Base-by-base conservation (phyloP, 306 rosid species). In the Prunus mongolica region DNA sequence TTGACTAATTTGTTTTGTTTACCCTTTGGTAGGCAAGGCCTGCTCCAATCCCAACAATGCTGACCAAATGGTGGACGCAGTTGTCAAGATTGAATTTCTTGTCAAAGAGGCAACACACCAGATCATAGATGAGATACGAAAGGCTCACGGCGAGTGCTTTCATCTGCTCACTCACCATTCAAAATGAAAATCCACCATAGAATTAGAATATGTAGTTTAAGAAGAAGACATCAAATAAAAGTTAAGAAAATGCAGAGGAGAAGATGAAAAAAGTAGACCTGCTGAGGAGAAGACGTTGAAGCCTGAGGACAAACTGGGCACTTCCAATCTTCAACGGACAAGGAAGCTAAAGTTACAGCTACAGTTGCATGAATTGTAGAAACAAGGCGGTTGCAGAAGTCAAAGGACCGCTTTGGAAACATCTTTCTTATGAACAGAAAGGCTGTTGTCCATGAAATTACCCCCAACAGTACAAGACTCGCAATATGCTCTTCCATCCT, bases 1-100 rank as follows among this genome's bases (percentile, higher is more conserved):
- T 34, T 5, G 57, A 18, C n/a, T 16, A 52, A 18, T 52, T 14
- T 1, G 18, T n/a, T 20, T 82, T 90, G 67, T 62, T 25, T 82
- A 95, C 98, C 96, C 82, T 95, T 67, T 85, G 89, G 83, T 90
- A 84, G 77, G 50, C 71, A 18, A 92, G 87, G 71, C 95, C 93
- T 1, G 96, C 93, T 63, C 63, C 84, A 58, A 95, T 56, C 25
- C 97, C 97, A 76, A 87, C 81, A 73, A 95, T 92, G 88, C 93
- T 78, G 45, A 95, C 86, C 73, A 88, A 83, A 84, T 95, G 98
- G 71, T 95, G 98, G 77, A 92, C 78, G 65, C 77, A 61, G 38
- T 90, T 90, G 78, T 95, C 98, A 67, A 82, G 8, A 61, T 16
- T 80, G 75, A 85, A 71, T 80, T 76, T 82, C 66, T 89, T 86